Conservation (phyloP, 306 rosid species). For the Vigna reflexopilosa region DNA sequence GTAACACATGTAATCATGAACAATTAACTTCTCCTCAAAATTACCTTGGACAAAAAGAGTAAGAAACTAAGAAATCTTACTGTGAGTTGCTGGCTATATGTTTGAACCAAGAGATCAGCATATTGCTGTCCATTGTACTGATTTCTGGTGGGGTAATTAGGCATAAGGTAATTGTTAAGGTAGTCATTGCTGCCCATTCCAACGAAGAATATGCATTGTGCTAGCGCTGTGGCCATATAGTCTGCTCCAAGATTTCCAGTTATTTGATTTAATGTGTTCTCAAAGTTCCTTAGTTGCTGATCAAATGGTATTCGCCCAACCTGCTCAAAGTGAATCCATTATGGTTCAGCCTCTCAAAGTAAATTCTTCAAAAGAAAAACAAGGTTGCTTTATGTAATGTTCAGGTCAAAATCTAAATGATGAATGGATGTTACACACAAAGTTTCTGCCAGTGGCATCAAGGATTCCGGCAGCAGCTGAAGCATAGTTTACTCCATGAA, state of each 20-base stretch:
- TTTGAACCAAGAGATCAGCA: slow-evolving; percentile 72
- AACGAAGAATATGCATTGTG: slow-evolving; percentile 72
- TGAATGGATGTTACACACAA: slow-evolving; percentile 53
- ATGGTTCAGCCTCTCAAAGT: not conserved
- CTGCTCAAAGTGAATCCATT: slow-evolving; percentile 49
- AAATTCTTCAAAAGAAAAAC: not conserved
- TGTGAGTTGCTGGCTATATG: slow-evolving; percentile 70
- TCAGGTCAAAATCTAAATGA: not conserved
- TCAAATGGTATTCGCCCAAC: slow-evolving; percentile 84
- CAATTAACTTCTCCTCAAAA: not conserved
- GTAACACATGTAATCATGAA: not conserved
- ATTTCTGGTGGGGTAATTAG: slow-evolving; percentile 72
- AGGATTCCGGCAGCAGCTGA: slow-evolving; percentile 98
- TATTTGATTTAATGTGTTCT: slow-evolving; percentile 73
- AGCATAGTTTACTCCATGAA: slow-evolving; percentile 87
- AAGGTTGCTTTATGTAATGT: not conserved
- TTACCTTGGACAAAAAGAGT: not conserved
- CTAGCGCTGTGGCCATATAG: slow-evolving; percentile 53
- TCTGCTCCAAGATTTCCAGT: slow-evolving; percentile 64
- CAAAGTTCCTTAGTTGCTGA: slow-evolving; percentile 78
- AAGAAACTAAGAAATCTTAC: slow-evolving; percentile 50
- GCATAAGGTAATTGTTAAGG: slow-evolving; percentile 94
- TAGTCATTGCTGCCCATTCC: slow-evolving; percentile 99
- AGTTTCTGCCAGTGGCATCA: slow-evolving; percentile 86
- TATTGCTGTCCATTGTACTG: slow-evolving; percentile 75